These are phyloP conservation scores for Pinguiococcus pyrenoidosus DNA, from an alignment of 108 stramenopile genomes.

Conservation along the genomic window DNA sequence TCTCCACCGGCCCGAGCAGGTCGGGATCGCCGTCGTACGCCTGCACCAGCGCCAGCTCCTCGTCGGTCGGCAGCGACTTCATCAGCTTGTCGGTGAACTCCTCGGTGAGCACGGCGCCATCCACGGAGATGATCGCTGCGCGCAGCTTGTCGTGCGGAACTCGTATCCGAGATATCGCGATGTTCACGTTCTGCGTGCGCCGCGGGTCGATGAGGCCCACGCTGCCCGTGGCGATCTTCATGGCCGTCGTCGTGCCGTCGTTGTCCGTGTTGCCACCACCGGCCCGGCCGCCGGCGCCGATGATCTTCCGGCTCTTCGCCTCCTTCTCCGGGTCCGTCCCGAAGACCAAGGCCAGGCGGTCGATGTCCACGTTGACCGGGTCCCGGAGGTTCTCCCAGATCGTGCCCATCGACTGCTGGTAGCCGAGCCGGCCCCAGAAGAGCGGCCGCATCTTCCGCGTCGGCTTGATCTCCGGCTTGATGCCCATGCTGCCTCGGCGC, in stretches of 20 bases:
- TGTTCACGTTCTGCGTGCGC: slow-evolving; percentile 21
- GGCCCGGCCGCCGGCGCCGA: neutral
- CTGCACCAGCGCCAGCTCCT: slow-evolving; percentile 8
- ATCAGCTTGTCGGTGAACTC: slow-evolving; percentile 4
- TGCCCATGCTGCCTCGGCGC: no score
- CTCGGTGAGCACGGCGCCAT: slow-evolving; percentile 2
- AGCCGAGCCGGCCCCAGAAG: slow-evolving; percentile 9
- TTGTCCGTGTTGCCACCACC: neutral
- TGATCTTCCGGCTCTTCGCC: neutral
- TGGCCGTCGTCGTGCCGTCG: no score
- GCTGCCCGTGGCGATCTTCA: no score
- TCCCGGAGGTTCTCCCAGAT: slow-evolving; percentile 2
- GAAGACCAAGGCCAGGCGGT: slow-evolving; percentile 1
- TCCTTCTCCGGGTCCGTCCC: neutral
- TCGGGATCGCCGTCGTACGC: slow-evolving; percentile 9
- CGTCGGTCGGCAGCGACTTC: slow-evolving; percentile 9
- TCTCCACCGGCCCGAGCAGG: slow-evolving; percentile 13
- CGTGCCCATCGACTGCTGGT: neutral
- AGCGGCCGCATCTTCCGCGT: slow-evolving; percentile 7
- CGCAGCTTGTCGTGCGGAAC: slow-evolving; percentile 3
- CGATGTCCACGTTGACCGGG: no score
- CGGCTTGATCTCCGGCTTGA: slow-evolving; percentile 7
- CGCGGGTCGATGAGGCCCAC: slow-evolving; percentile 24
- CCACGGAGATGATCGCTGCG: slow-evolving; percentile 9
- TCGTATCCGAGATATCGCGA: slow-evolving; percentile 14